Base-by-base conservation (phyloP, 1,139 yeast species). In the Candida pseudoviswanathii region DNA sequence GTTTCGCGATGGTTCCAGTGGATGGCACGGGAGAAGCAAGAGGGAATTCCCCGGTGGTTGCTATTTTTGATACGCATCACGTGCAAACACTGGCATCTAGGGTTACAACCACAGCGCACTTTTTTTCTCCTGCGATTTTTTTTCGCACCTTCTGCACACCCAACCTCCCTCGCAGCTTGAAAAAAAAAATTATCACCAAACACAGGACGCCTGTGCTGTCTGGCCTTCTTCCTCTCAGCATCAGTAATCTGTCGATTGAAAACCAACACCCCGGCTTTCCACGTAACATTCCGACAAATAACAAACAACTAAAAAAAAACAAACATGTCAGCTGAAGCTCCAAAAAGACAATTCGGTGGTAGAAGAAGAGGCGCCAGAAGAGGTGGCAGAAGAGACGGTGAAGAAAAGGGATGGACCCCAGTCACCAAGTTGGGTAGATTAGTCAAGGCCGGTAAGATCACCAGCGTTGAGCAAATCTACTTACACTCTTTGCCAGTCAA, bases 391-490 rank as follows among this genome's bases (percentile, higher is more conserved):
- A 82, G 86, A 75, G 80, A 82, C 67, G 85, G 81, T 65, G 97
- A 92, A 80, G 98, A 94, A 85, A 92, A 94, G 85, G 97, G 96
- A 67, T 94, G 99, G 99, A 87, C 86, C 70, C 99, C 99, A 81
- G 99, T 94, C 75, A 94, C 99, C 94, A 95, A 94, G 86, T 90
- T 94, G 76, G 99, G 99, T 81, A 92, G 99, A 87, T 87, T 94
- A 72, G 99, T 95, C 67, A 91, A 91, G 85, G 96, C 98, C 70
- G 97, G 97, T 79, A 94, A 94, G 88, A 85, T 94, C 81, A 80
- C 95, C 76, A 79, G 96, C 69, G 81, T 95, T 70, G 99, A 94
- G 84, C 97, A 95, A 83, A 90, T 94, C 84, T 94, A 91, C 96
- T 84, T 94, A 77, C 98, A 94, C 94, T 87, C 99, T 72, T 85